Evolutionary conservation across 1,284 basidiomycete genomes (phyloP).

Genomic region (Crucibulum cyathiforme): DNA sequence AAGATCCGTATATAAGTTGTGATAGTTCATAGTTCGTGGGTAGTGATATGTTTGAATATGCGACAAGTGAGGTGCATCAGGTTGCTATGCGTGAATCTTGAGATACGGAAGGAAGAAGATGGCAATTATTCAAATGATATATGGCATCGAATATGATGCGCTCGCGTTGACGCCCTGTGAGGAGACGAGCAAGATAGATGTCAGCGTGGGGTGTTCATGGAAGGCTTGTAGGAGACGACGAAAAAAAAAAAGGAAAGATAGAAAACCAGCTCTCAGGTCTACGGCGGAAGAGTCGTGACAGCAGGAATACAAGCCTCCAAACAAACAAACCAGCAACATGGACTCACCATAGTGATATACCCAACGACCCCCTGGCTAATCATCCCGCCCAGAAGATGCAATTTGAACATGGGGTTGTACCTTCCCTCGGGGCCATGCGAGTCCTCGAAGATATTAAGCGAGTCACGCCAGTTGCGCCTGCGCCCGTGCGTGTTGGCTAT

Average conservation of each 20-base stretch:
- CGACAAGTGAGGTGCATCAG: too few species aligned
- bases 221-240: too few species aligned
- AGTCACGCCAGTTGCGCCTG: slow-evolving; percentile 55
- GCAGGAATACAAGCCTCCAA: too few species aligned
- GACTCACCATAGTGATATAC: slow-evolving; percentile 57
- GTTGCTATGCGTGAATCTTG: too few species aligned
- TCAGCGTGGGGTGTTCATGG: too few species aligned
- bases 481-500: slow-evolving; percentile 50
- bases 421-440: slow-evolving; percentile 50
- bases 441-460: slow-evolving; percentile 56
- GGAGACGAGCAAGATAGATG: background rate
- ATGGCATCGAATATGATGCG: slow-evolving; percentile 31
- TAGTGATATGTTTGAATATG: too few species aligned
- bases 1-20: too few species aligned
- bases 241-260: background rate
- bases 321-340: background rate
- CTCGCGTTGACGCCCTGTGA: slow-evolving; percentile 52
- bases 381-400: slow-evolving; percentile 52
- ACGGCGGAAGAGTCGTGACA: too few species aligned
- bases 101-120: too few species aligned
- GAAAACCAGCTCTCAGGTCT: background rate
- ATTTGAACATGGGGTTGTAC: slow-evolving; percentile 57
- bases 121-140: too few species aligned
- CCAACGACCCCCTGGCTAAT: slow-evolving; percentile 54
- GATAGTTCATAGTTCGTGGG: too few species aligned